phyloP scores from a whole-genome alignment of 208 protist species.

The Leishmania guyanensis region DNA sequence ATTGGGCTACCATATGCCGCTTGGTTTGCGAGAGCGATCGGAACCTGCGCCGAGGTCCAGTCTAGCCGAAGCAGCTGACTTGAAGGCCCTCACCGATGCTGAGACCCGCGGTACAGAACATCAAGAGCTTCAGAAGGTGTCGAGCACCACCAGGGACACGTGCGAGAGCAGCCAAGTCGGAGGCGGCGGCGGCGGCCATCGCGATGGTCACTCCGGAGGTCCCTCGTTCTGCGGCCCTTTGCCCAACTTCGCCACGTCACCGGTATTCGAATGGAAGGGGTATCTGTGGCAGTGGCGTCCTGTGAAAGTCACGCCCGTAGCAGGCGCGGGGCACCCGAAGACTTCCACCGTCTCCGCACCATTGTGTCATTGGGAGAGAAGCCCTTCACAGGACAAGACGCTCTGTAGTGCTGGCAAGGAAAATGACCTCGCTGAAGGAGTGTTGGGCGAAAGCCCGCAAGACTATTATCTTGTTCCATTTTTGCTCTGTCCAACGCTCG shows the following conservation, averaged over 20 bases:
- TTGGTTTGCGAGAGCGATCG: background rate
- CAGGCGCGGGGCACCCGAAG: background rate
- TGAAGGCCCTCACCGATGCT: background rate
- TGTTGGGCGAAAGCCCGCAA: background rate
- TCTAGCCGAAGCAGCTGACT: background rate
- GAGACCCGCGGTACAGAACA: background rate
- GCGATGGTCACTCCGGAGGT: background rate
- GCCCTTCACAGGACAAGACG: background rate
- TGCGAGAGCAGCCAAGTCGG: background rate
- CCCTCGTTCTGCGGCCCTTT: constrained; percentile 21
- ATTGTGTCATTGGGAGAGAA: too few relatives aligned
- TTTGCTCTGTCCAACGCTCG: constrained; percentile 39
- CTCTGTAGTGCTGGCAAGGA: background rate
- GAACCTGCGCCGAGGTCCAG: background rate
- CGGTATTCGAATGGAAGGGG: constrained; percentile 47
- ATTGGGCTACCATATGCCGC: constrained; percentile 37
- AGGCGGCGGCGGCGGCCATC: background rate
- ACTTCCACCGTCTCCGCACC: background rate
- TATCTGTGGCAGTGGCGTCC: constrained; percentile 80
- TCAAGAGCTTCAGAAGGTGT: background rate
- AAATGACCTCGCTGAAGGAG: background rate
- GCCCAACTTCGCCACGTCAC: constrained; percentile 37
- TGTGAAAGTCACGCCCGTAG: background rate
- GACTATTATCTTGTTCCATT: constrained; percentile 44
- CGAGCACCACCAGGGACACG: background rate